Conservation (phyloP, 2,329 filamentous ascomycete species). For the Xylaria sp. region DNA sequence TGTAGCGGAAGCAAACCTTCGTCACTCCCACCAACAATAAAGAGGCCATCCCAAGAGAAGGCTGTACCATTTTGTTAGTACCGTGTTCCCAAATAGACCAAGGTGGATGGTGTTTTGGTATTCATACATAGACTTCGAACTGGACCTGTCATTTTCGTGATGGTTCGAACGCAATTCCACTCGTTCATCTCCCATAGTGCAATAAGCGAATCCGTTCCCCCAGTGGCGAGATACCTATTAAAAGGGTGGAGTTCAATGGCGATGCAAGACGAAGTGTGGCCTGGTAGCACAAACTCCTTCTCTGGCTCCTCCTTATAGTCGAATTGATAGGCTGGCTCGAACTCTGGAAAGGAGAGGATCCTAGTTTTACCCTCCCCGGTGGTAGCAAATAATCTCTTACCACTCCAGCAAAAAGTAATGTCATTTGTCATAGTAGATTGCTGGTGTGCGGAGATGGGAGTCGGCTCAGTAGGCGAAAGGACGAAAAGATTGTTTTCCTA, state of each 20-base stretch:
- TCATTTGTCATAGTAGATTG: conserved; percentile 76
- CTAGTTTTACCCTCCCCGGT: conserved; percentile 77
- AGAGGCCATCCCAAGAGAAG: conserved; percentile 82
- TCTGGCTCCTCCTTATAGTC: conserved; percentile 56
- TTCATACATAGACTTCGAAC: conserved; percentile 73
- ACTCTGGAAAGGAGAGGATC: conserved; percentile 73
- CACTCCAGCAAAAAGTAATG: conserved; percentile 78
- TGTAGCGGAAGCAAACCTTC: conserved; percentile 61
- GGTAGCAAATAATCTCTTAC: conserved; percentile 75
- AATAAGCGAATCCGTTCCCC: conserved; percentile 79
- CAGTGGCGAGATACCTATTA: conserved; percentile 77
- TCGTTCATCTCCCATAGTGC: conserved; percentile 81
- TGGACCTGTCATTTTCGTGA: conserved; percentile 74
- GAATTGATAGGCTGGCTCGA: conserved; percentile 64
- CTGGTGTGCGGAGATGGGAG: conserved; percentile 66
- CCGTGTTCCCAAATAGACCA: background rate
- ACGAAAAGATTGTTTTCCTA: conserved; percentile 71
- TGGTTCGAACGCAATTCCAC: conserved; percentile 78
- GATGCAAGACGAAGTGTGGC: conserved; percentile 78
- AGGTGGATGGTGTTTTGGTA: background rate
- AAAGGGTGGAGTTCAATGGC: conserved; percentile 75
- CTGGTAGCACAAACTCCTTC: conserved; percentile 70
- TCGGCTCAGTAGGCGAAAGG: conserved; percentile 68
- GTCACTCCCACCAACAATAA: conserved; percentile 77
- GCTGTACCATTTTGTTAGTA: conserved; percentile 55